phyloP scores from a whole-genome alignment of 2,329 filamentous ascomycete species.

The Xylariaceae sp. region DNA sequence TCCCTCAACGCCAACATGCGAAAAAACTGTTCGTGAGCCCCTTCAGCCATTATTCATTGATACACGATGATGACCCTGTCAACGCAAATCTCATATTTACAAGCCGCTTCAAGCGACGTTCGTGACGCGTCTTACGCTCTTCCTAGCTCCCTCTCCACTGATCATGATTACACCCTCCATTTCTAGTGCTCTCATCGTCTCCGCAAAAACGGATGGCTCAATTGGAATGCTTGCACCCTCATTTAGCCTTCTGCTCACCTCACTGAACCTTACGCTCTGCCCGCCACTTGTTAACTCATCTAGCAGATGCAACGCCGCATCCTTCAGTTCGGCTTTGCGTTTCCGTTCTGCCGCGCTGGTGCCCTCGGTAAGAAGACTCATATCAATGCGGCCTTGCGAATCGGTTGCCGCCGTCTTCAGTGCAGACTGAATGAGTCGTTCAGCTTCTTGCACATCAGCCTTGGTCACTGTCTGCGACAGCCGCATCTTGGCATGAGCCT shows the following conservation, averaged over 20 bases:
- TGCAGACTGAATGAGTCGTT: slow-evolving; percentile 89
- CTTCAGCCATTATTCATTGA: neutral
- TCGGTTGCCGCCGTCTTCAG: slow-evolving; percentile 98
- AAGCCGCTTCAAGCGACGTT: slow-evolving; percentile 47
- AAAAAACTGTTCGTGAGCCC: neutral
- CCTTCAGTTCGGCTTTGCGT: slow-evolving; percentile 83
- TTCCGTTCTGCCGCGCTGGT: slow-evolving; percentile 86
- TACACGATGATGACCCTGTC: neutral
- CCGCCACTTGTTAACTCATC: slow-evolving; percentile 79
- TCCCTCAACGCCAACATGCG: neutral
- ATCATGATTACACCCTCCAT: slow-evolving; percentile 84
- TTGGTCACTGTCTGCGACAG: slow-evolving; percentile 77
- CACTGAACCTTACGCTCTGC: slow-evolving; percentile 75
- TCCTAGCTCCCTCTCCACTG: slow-evolving; percentile 82
- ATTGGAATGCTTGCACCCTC: slow-evolving; percentile 76
- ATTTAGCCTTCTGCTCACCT: slow-evolving; percentile 74
- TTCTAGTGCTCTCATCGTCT: slow-evolving; percentile 81
- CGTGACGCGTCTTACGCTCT: slow-evolving; percentile 78
- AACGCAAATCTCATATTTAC: neutral
- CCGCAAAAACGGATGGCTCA: slow-evolving; percentile 81
- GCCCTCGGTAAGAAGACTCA: slow-evolving; percentile 95
- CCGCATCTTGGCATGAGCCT: slow-evolving; percentile 98
- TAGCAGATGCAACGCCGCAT: slow-evolving; percentile 73
- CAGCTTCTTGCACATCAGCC: slow-evolving; percentile 86
- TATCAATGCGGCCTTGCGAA: slow-evolving; percentile 89